These are phyloP conservation scores for Stephania cephalantha DNA, from an alignment of 164 flowering plant genomes.

Conservation along the genomic window DNA sequence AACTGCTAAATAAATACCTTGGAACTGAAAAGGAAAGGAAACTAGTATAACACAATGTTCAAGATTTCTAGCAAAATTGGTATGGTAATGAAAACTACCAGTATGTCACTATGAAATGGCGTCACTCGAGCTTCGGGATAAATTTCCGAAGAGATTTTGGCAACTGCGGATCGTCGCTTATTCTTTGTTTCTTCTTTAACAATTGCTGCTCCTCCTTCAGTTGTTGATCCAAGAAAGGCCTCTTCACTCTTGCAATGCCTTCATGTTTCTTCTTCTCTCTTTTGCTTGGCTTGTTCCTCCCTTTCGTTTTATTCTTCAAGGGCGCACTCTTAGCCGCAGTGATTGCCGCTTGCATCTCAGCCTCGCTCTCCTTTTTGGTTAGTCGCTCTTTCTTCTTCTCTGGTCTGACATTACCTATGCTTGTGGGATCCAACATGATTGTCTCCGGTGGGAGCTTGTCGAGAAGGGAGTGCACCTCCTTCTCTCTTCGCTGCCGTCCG, in stretches of 20 bases:
- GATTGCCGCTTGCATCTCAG: conserved; percentile 67
- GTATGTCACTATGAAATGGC: too few species aligned
- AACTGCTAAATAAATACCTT: too few species aligned
- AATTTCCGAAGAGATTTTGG: conserved; percentile 65
- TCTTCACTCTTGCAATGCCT: conserved; percentile 47
- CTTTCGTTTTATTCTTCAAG: conserved; percentile 75
- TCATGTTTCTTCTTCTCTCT: conserved; percentile 57
- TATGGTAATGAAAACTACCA: too few species aligned
- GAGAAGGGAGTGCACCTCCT: conserved; percentile 69
- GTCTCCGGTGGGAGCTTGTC: conserved; percentile 95
- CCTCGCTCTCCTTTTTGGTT: conserved; percentile 55
- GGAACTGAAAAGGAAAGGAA: too few species aligned
- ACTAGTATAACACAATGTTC: too few species aligned
- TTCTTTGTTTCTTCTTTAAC: conserved; percentile 41
- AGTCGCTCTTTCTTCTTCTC: conserved; percentile 47
- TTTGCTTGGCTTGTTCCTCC: conserved; percentile 74
- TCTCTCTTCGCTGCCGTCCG: conserved; percentile 72
- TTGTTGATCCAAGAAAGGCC: conserved; percentile 60
- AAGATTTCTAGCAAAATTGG: too few species aligned
- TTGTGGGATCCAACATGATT: conserved; percentile 75
- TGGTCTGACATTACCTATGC: conserved; percentile 58
- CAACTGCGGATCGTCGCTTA: conserved; percentile 28
- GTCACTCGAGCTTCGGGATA: conserved; percentile 23
- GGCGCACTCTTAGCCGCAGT: conserved; percentile 41
- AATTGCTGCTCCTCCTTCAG: conserved; percentile 30